Conservation (phyloP, 495 filamentous ascomycete species). For the Xylaria scruposa region DNA sequence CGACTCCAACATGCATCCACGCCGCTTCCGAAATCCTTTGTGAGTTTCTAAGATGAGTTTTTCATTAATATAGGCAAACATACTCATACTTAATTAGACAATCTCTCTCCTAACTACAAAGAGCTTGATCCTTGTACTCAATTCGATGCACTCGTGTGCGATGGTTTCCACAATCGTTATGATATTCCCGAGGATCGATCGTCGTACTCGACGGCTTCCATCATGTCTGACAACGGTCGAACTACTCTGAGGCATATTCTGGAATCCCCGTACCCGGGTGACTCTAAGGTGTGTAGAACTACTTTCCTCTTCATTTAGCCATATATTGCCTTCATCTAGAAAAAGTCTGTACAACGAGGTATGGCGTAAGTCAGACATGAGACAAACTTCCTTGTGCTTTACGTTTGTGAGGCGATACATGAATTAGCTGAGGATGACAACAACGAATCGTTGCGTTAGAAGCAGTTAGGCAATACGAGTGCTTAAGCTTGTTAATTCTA, state of each 20-base stretch:
- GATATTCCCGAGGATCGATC: conserved; percentile 72
- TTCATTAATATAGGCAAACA: background rate
- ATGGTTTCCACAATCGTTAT: conserved; percentile 68
- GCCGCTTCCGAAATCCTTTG: conserved; percentile 71
- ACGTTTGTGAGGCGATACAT: background rate
- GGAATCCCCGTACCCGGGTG: conserved; percentile 60
- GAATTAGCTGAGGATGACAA: background rate
- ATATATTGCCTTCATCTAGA: background rate
- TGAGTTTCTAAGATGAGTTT: conserved; percentile 27
- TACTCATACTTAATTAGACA: conserved; percentile 43
- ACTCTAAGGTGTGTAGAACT: conserved; percentile 42
- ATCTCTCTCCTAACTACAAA: conserved; percentile 68
- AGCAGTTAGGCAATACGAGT: background rate
- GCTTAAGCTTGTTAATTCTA: background rate
- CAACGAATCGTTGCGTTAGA: background rate
- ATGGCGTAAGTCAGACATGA: background rate
- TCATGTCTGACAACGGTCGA: conserved; percentile 65
- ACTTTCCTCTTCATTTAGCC: background rate
- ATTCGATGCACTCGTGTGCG: conserved; percentile 72
- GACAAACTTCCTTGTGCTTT: background rate
- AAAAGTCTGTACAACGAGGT: background rate
- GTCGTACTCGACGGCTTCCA: conserved; percentile 62
- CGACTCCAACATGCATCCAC: conserved; percentile 61
- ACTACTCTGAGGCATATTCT: conserved; percentile 68
- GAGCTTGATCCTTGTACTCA: conserved; percentile 71